Base-by-base conservation (phyloP, 2,329 filamentous ascomycete species). In the Cladosporium sp. region DNA sequence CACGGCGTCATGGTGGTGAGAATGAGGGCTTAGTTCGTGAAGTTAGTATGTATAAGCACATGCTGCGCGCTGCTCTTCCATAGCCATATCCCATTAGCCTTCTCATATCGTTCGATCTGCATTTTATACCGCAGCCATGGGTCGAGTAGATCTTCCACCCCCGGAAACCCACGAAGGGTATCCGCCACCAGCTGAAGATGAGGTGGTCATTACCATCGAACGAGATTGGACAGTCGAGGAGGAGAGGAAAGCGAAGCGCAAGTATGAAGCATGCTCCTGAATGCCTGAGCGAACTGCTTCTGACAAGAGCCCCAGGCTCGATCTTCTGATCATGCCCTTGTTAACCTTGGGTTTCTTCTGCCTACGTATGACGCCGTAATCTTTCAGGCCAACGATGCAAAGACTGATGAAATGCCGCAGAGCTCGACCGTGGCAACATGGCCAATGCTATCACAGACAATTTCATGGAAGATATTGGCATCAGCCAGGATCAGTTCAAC, bases 311-410 rank as follows among this genome's bases (percentile, higher is more conserved):
- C 7, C 11, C 57, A 74, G 72, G 65, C 66, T 76, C 16, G 74
- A 76, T 59, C 40, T 73, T 23, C 69, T 76, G 64, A 71, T 76
- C 37, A 75, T 76, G 73, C 74, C 74, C 3, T 66, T 76, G 26
- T 61, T 76, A 35, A 74, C 74, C 10, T 68, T 76, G 7, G 73
- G 73, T 5, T 76, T 76, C 69, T 75, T 76, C 69, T 75, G 73
- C 59, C 67, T 76, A 35, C 74, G 69, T 72, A 66, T 58, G 66
- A 46, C 16, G n/a, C 21, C 31, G 4, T 21, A 23, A 6, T 4
- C 31, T 29, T 33, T 18, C 21, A 11, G 28, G 26, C 10, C 37
- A 33, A 31, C 12, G 11, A 35, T 33, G 5, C 26, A 23, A 29
- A 16, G 40, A 61, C 58, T 61, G 23, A 61, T 18, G 33, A 14